Evolutionary conservation across 371 early-diverging fungal species (phyloP).

Genomic region (Blakeslea trispora): DNA sequence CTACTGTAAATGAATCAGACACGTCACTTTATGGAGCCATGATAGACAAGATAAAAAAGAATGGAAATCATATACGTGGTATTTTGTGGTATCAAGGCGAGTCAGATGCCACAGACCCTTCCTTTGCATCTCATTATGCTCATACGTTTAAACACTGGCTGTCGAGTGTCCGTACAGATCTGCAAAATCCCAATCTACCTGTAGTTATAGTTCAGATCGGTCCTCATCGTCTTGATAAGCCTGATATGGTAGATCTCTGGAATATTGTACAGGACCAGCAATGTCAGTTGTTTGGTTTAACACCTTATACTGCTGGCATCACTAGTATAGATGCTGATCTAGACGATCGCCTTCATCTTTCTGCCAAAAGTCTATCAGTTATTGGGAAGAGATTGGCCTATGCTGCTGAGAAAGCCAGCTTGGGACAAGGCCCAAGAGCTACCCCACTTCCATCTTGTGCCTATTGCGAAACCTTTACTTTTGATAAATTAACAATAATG

Average conservation of each 20-base stretch:
- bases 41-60: conserved; percentile 22
- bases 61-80: conserved; percentile 31
- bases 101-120: conserved; percentile 26
- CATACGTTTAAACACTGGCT: conserved; percentile 23
- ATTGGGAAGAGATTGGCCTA: conserved; percentile 36
- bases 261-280: conserved; percentile 30
- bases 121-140: conserved; percentile 10
- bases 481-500: neutral
- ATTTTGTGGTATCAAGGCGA: conserved; percentile 53
- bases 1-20: conserved; percentile 10
- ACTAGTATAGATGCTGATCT: conserved; percentile 34
- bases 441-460: conserved; percentile 13
- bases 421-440: neutral
- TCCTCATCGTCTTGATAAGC: conserved; percentile 15
- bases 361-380: conserved; percentile 21
- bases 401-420: conserved; percentile 19
- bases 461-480: neutral
- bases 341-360: conserved; percentile 44
- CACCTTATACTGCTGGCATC: conserved; percentile 14
- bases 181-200: conserved; percentile 14
- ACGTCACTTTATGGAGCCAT: conserved; percentile 44
- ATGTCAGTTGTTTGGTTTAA: conserved; percentile 8
- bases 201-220: conserved; percentile 37
- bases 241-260: conserved; percentile 22
- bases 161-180: conserved; percentile 13